phyloP scores from a whole-genome alignment of 352 stramenopile genomes.

The Phytopythium helicoides region DNA sequence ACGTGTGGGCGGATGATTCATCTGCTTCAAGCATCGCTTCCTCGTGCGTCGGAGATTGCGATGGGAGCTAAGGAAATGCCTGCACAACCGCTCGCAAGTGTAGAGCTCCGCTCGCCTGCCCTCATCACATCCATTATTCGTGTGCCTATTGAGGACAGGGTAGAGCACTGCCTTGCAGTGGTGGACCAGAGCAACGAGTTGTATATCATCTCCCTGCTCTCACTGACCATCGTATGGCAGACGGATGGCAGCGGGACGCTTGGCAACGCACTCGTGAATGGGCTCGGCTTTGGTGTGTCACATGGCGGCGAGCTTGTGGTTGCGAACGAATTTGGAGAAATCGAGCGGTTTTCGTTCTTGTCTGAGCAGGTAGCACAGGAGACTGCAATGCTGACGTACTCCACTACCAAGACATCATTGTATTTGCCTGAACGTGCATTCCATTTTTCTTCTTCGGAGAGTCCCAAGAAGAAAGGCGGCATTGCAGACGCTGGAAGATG shows the following conservation, averaged over 20 bases:
- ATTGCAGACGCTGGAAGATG: constrained; percentile 52
- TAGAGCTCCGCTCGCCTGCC: constrained; percentile 42
- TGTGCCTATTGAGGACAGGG: constrained; percentile 43
- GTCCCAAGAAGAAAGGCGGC: constrained; percentile 55
- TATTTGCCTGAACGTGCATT: constrained; percentile 32
- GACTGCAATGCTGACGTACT: constrained; percentile 52
- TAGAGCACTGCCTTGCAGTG: constrained; percentile 65
- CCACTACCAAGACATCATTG: constrained; percentile 46
- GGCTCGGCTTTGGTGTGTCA: constrained; percentile 39
- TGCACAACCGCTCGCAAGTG: constrained; percentile 43
- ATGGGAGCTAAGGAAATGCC: constrained; percentile 41
- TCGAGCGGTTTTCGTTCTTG: constrained; percentile 66
- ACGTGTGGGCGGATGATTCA: constrained; percentile 57
- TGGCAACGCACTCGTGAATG: constrained; percentile 38
- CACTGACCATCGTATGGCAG: constrained; percentile 51
- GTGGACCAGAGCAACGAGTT: constrained; percentile 66
- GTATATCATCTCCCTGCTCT: constrained; percentile 63
- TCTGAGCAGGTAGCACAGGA: constrained; percentile 49
- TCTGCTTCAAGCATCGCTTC: constrained; percentile 44
- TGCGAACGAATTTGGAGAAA: constrained; percentile 58
- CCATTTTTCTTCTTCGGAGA: constrained; percentile 19
- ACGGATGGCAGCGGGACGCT: constrained; percentile 28
- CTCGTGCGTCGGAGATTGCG: constrained; percentile 59
- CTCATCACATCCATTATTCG: constrained; percentile 50
- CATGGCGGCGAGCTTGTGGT: constrained; percentile 57